Conservation (phyloP, 306 rosid species). For the Casuarina glauca region DNA sequence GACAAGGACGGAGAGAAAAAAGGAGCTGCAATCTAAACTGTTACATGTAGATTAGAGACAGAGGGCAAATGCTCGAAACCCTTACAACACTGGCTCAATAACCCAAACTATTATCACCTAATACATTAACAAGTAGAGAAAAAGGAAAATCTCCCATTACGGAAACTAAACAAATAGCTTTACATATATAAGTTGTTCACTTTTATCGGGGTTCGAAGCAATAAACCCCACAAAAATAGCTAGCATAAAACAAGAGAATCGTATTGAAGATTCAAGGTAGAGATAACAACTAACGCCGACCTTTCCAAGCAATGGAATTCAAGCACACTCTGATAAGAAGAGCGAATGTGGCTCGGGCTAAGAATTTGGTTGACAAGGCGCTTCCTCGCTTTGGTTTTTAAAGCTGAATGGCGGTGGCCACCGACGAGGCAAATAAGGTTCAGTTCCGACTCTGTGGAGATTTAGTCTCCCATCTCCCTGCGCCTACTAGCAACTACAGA, state of each 20-base stretch:
- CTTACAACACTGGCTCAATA: neutral
- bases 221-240: neutral
- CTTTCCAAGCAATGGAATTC: neutral
- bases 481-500: neutral
- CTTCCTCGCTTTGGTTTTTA: neutral
- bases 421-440: neutral
- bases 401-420: neutral
- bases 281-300: neutral
- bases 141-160: neutral
- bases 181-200: too few relatives aligned
- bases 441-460: neutral
- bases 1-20: too few relatives aligned
- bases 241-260: too few relatives aligned
- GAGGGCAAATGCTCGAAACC: neutral
- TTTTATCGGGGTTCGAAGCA: neutral
- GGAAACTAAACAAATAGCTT: too few relatives aligned
- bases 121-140: neutral
- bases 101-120: neutral
- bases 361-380: neutral
- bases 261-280: neutral
- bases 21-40: neutral
- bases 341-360: neutral
- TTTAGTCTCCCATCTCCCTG: neutral
- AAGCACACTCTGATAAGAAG: neutral
- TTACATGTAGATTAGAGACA: neutral